Base-by-base conservation (phyloP, 1,139 yeast species). In the Saccharomyces hybrid region DNA sequence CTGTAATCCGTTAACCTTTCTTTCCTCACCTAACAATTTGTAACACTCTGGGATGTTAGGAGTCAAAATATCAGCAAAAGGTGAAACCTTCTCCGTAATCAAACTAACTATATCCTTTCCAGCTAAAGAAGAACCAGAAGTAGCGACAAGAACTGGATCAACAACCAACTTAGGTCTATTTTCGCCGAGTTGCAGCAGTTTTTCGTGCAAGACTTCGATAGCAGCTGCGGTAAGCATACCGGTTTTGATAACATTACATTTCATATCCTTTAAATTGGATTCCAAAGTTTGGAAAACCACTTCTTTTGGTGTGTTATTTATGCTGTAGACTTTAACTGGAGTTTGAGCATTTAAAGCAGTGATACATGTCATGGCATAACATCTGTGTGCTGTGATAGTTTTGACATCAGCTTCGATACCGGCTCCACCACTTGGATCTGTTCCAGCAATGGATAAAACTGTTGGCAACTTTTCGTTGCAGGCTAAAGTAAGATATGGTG, bases 341-440 rank as follows among this genome's bases (percentile, higher is more conserved):
- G 90, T 89, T 66, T 90, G 97, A 3, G 93, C 91, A 0, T 97
- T 89, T 59, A 90, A 71, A 1, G 93, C 95, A 0, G 90, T 79
- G 47, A 88, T 83, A 67, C 93, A 85, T 0, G 95, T 87, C 70
- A 86, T 72, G 1, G 89, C 97, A 66, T 85, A 90, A 50, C 89
- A 90, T 25, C 81, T 79, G 65, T 88, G 91, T 2, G 86, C 88
- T 3, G 88, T 77, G 56, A 90, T 80, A 0, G 97, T 86, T 70
- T 90, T 90, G 52, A 90, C 69, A 68, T 90, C 97, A 0, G 97
- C 97, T 66, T 90, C 97, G 55, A 90, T 84, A 11, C 97, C 97
- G 1, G 97, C 97, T 4, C 97, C 97, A 2, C 97, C 97, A 2
- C 96, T 86, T 51, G 86, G 81, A 67, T 90, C 97, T 0, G 95